Base-by-base conservation (phyloP, 352 stramenopile genomes). In the Blastocystis sp. region DNA sequence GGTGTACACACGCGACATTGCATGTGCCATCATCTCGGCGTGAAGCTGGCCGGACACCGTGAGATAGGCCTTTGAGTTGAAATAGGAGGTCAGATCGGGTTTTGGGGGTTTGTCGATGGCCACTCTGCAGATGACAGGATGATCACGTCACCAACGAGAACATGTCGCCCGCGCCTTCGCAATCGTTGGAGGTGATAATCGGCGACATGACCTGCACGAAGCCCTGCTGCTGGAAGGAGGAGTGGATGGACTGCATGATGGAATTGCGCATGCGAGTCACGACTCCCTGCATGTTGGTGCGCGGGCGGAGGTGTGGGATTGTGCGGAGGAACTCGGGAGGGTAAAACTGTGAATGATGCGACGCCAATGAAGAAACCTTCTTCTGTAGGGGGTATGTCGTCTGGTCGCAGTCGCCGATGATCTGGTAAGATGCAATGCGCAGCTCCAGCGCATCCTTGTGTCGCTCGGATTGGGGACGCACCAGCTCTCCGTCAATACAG, bases 31-130 rank as follows among this genome's bases (percentile, higher is more conserved):
- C 60, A 94, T 97, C 91, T 98, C 95, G 2, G 97, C 94, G 87
- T 98, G 96, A n/a, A 98, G 92, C 91, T 98, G 95, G n/a, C 95
- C 95, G n/a, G 94, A 98, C 0, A 99, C 97, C 81, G 94, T 98
- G 10, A 98, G 91, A 91, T 90, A 96, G 42, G 93, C 92, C 19
- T 92, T 92, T 40, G 92, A 92, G 79, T 93, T 93, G 78, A 97
- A 97, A 87, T 97, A 59, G 60, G 42, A 43, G 17, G 68, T 70
- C 7, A 91, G 40, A 71, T 89, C 63, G 59, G 59, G 40, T 54
- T 89, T 79, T 7, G 89, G 21, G 10, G 76, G 19, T 21, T 89
- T 34, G 19, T 45, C 81, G 38, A 63, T 89, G 60, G 42, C 48
- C 17, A 98, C 90, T 89, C 98, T 89, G 34, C 95, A 98, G 10